Base-by-base conservation (phyloP, 305 asterid species). In the Coffea humblotiana region DNA sequence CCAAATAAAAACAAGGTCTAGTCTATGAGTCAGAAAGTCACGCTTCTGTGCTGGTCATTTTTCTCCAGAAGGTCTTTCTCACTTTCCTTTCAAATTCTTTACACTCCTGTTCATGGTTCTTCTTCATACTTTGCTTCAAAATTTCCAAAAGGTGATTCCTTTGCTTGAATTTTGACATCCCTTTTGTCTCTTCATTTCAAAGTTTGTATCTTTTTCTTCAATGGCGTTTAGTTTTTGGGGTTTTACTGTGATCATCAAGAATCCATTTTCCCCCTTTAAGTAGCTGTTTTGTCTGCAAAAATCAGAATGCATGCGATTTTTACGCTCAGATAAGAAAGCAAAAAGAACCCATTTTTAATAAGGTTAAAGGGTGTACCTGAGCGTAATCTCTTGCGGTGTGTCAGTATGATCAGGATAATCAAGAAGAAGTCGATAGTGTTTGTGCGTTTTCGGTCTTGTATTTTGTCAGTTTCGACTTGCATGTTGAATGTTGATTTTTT, bases 301-400 rank as follows among this genome's bases (percentile, higher is more conserved):
- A 9, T 73, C 69, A 40, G 7, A 69, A 23, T 58, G 70, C 54
- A 75, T 75, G 78, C 69, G 21, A 37, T 75, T 60, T 12, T 45
- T 12, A 21, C 23, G 15, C 8, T 61, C 61, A 54, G 16, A 54
- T 54, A 3, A 40, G 23, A n/a, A 43, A 21, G 32, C 14, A 70
- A 8, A 71, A 71, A 71, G 27, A 23, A 71, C 78, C 71, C 78
- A 56, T 29, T 61, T 60, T 75, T 75, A 6, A 15, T 8, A 6
- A 3, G 45, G 58, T 71, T 45, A 11, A 71, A 23, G 11, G 3
- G 18, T 14, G 19, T 11, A n/a, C 21, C 15, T 74, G 54, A 56
- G 67, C 47, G 32, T 74, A 29, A 19, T 54, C 32, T 29, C 1
- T 23, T 21, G 52, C 4, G 18, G 5, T 52, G 52, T n/a, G 54